Evolutionary conservation across 2,329 filamentous ascomycete genomes (phyloP).

Genomic region (Claviceps fusiformis): DNA sequence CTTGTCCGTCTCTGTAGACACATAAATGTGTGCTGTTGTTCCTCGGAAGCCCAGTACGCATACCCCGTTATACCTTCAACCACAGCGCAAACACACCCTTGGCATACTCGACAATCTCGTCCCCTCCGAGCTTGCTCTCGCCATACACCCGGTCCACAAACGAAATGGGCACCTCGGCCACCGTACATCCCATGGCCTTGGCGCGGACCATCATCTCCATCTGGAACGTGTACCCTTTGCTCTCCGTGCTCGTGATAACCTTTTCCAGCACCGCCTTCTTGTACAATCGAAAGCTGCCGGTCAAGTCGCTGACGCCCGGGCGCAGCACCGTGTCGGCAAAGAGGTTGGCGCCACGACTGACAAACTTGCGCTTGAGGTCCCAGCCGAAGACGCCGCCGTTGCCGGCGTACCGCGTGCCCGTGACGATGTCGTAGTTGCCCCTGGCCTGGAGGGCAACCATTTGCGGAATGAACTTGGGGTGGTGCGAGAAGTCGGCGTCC

Average conservation of each 20-base stretch:
- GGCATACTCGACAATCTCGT: constrained; percentile 93
- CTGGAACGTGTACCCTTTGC: constrained; percentile 97
- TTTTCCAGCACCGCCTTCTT: constrained; percentile 81
- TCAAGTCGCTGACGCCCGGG: constrained; percentile 90
- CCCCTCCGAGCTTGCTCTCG: constrained; percentile 84
- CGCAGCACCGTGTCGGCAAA: constrained; percentile 90
- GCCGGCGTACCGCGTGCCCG: constrained; percentile 84
- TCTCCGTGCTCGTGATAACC: constrained; percentile 81
- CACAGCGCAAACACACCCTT: constrained; percentile 71
- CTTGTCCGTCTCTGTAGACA: background rate
- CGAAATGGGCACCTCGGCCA: constrained; percentile 89
- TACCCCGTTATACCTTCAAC: constrained; percentile 50
- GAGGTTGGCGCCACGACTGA: constrained; percentile 78
- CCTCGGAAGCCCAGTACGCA: background rate
- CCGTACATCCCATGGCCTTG: constrained; percentile 87
- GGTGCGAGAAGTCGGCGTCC: constrained; percentile 98
- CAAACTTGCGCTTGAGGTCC: constrained; percentile 84
- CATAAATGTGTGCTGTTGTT: background rate
- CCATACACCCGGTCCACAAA: constrained; percentile 95
- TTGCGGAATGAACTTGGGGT: constrained; percentile 94
- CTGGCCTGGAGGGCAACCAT: constrained; percentile 75
- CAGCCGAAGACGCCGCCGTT: constrained; percentile 87
- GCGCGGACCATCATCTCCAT: constrained; percentile 99
- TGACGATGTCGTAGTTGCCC: constrained; percentile 87
- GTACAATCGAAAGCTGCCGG: constrained; percentile 87